Percentiles rank a stretch among this genome's conserved stretches.
Evolutionary conservation across 805 yeast genomes (phyloP).

Genomic region (Jamesozyma piceae): DNA sequence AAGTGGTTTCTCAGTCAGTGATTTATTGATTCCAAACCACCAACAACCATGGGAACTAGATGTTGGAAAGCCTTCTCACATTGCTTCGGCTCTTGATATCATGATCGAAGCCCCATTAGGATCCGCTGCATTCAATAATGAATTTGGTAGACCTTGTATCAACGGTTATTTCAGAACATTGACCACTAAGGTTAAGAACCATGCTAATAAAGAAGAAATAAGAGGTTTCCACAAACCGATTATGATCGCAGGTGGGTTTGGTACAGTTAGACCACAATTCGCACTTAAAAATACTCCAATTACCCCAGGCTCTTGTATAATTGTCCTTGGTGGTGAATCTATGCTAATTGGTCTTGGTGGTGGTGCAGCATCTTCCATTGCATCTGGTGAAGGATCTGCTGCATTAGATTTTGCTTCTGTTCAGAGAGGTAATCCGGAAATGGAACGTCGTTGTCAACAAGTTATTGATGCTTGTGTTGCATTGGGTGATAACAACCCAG

Average conservation of each 20-base stretch:
- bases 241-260: conserved; percentile 99
- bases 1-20: conserved; percentile 87
- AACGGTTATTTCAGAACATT: conserved; percentile 94
- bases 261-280: conserved; percentile 87
- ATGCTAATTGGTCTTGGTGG: conserved; percentile 99
- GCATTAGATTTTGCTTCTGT: conserved; percentile 97
- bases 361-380: conserved; percentile 96
- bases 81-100: conserved; percentile 85
- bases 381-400: conserved; percentile 95
- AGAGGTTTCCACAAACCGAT: conserved; percentile 98
- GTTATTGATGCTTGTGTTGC: conserved; percentile 92
- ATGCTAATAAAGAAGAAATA: conserved; percentile 56
- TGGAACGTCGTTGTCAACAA: conserved; percentile 98
- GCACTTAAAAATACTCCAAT: conserved; percentile 81
- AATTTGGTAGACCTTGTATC: conserved; percentile 96
- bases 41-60: conserved; percentile 93
- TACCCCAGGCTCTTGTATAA: conserved; percentile 83
- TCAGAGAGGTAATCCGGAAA: conserved; percentile 98
- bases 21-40: conserved; percentile 73
- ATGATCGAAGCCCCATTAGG: conserved; percentile 98
- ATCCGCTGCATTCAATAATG: conserved; percentile 96
- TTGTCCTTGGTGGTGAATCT: conserved; percentile 94
- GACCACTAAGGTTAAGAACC: conserved; percentile 63
- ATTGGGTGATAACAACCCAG: conserved; percentile 65
- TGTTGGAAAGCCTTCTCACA: conserved; percentile 85